A percentile compares a stretch with the other conserved stretches of the same genome.
phyloP scores from a whole-genome alignment of 495 filamentous ascomycete genomes.

The Apodospora peruviana region DNA sequence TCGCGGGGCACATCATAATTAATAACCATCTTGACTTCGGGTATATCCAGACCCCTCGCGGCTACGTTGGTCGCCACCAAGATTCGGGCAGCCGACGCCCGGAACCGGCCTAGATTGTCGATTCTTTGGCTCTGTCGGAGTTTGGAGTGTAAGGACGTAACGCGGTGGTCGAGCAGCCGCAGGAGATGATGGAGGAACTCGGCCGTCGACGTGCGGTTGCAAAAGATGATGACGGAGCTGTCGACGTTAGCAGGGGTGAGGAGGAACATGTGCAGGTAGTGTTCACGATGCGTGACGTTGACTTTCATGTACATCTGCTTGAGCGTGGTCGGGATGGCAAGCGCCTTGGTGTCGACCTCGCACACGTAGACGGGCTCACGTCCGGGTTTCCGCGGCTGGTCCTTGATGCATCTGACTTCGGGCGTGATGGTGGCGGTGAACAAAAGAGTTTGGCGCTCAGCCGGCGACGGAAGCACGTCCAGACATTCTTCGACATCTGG shows the following conservation, averaged over 20 bases:
- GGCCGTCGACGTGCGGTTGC: constrained; percentile 85
- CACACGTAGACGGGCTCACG: constrained; percentile 79
- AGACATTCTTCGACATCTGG: constrained; percentile 87
- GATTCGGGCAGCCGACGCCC: constrained; percentile 83
- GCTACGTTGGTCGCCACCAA: constrained; percentile 95
- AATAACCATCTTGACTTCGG: constrained; percentile 80
- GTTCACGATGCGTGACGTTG: constrained; percentile 83
- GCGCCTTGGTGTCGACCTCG: constrained; percentile 71
- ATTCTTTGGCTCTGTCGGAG: constrained; percentile 78
- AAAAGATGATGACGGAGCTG: constrained; percentile 84
- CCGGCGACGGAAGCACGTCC: constrained; percentile 62
- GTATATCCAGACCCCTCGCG: constrained; percentile 93
- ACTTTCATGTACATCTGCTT: constrained; percentile 80
- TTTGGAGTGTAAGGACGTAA: constrained; percentile 82
- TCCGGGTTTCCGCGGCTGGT: constrained; percentile 57
- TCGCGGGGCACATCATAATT: constrained; percentile 95
- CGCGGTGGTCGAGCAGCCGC: constrained; percentile 76
- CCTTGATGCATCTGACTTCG: constrained; percentile 82
- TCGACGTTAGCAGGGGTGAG: constrained; percentile 68
- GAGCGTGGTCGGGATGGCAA: constrained; percentile 74
- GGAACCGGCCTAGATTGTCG: constrained; percentile 83
- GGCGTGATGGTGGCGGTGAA: constrained; percentile 94
- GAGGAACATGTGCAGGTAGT: constrained; percentile 87
- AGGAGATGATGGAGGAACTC: constrained; percentile 82
- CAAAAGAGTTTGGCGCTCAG: constrained; percentile 80